Evolutionary conservation across 352 stramenopile species (phyloP).

Genomic region (Globisporangium middletonii): DNA sequence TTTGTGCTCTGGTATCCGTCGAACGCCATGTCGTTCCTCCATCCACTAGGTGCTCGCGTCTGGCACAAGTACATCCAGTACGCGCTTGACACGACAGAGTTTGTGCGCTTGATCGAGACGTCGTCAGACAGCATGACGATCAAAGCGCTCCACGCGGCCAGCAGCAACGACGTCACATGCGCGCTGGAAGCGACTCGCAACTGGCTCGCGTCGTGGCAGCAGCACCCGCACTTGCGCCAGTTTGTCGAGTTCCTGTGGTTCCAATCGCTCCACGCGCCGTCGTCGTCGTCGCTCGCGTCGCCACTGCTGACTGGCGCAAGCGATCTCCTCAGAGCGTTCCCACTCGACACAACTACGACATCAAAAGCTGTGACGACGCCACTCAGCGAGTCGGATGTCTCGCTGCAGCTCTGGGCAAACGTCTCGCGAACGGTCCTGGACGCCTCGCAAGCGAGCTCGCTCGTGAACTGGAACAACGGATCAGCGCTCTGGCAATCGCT

Average conservation of each 20-base stretch:
- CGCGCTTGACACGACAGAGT: constrained; percentile 11
- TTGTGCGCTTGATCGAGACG: background rate
- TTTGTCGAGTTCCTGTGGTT: constrained; percentile 54
- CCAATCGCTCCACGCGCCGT: constrained; percentile 5
- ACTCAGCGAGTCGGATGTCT: background rate
- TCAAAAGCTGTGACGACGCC: background rate
- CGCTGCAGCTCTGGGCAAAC: constrained; percentile 6
- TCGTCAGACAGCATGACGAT: background rate
- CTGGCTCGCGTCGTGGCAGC: constrained; percentile 51
- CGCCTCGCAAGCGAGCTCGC: constrained; percentile 17
- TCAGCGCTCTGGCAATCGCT: constrained; percentile 36
- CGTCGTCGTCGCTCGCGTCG: constrained; percentile 7
- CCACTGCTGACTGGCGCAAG: constrained; percentile 8
- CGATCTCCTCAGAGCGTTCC: constrained; percentile 17
- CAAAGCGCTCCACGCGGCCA: background rate
- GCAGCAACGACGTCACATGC: constrained; percentile 22
- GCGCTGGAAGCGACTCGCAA: constrained; percentile 31
- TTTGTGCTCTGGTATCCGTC: constrained; percentile 33
- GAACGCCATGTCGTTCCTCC: constrained; percentile 30
- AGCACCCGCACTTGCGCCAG: constrained; percentile 33
- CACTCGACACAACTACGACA: constrained; percentile 8
- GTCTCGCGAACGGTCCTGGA: constrained; percentile 25
- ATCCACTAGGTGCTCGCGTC: constrained; percentile 18
- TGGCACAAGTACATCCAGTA: constrained; percentile 21
- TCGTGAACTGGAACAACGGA: constrained; percentile 26